Conservation (phyloP, 768 basidiomycete genomes). For the Sporobolomyces roseus region DNA sequence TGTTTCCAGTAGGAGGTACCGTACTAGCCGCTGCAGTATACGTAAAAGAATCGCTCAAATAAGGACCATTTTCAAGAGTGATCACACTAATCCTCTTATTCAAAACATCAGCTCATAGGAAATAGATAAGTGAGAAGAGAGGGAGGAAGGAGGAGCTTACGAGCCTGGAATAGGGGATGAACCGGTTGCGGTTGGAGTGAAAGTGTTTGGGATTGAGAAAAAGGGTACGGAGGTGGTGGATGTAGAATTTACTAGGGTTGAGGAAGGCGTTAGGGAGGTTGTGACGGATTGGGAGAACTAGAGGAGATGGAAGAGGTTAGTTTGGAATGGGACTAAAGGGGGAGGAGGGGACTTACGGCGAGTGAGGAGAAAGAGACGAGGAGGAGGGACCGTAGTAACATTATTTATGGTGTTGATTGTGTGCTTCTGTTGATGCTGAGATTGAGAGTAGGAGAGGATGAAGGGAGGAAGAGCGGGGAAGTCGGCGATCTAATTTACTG, state of each 20-base stretch:
- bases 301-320: too few species aligned
- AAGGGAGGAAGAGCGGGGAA: neutral
- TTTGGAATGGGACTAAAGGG: too few species aligned
- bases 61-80: slow-evolving; percentile 14
- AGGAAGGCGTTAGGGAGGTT: too few species aligned
- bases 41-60: slow-evolving; percentile 14
- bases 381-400: neutral
- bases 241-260: too few species aligned
- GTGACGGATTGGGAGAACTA: too few species aligned
- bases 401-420: too few species aligned
- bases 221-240: too few species aligned
- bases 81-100: too few species aligned
- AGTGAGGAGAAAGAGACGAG: too few species aligned
- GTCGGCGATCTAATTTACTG: too few species aligned
- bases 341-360: too few species aligned
- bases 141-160: slow-evolving; percentile 5
- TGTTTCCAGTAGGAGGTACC: slow-evolving; percentile 31
- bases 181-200: slow-evolving; percentile 18
- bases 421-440: neutral
- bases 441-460: neutral
- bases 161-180: neutral
- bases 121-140: neutral
- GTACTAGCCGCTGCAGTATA: slow-evolving; percentile 21
- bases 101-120: neutral
- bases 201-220: slow-evolving; percentile 24